Evolutionary conservation across 2,329 filamentous ascomycete genomes (phyloP), one percentile per base, ranked within the genome.

Genomic region (Fusarium verrucosum): DNA sequence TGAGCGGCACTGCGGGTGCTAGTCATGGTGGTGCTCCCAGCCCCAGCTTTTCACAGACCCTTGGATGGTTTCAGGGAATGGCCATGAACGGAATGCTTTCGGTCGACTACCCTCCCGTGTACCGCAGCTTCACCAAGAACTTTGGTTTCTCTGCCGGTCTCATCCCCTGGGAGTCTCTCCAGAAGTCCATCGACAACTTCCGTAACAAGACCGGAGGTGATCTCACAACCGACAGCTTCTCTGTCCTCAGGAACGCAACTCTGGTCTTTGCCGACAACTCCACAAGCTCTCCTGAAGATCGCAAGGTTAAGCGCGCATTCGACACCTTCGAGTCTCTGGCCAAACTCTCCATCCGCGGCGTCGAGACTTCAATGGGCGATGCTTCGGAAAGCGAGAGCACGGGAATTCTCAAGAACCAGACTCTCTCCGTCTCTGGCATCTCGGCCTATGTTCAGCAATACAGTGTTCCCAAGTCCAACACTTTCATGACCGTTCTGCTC

Each of bases 51-150:
- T 84, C 84, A 40, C 92, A 97, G 73, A 88, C 96, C 43, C 85
- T 97, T 68, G 88, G 89, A 62, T 96, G 92, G 87, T 97, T 98
- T 77, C 94, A 98, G 78, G 89, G 90, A 45, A 91, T 98, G 83
- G 93, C 95, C 25, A 90, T 95, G 82, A 97, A 95, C 77, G 94
- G 95, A 66, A 98, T 98, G 95, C 84, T 97, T 75, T 96, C 92
- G 58, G 94, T 96, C 70, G 87, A 89, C 70, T 93, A 97, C 69
- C 95, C 95, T 5, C 82, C 87, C 32, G 88, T 98, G 33, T 98
- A 98, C 80, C 87, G 89, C 69, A 94, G 89, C 75, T 99, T 97
- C 78, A 82, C 90, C 62, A 92, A 92, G 80, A 98, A 98, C 80
- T 98, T 99, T 76, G 94, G 84, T 42, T 98, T 97, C 82, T 94